A percentile compares a stretch with the other conserved stretches of the same genome.
Conservation (phyloP, 352 stramenopile species). For the Pythium aphanidermatum region DNA sequence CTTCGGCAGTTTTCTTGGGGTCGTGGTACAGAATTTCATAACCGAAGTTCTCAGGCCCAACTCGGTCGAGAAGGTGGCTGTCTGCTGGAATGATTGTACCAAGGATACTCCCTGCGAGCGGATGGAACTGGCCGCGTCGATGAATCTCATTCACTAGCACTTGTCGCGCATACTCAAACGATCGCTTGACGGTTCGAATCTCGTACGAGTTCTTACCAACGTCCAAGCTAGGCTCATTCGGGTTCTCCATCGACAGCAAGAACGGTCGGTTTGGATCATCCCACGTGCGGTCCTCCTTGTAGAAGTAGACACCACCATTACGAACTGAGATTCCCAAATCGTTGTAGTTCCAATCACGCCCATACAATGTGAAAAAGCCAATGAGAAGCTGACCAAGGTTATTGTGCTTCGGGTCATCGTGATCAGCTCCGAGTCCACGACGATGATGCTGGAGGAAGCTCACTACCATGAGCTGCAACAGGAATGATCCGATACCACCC, state of each 20-base stretch:
- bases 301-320: conserved; percentile 91
- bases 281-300: conserved; percentile 80
- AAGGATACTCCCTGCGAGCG: conserved; percentile 60
- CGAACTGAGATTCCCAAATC: conserved; percentile 90
- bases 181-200: conserved; percentile 85
- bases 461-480: conserved; percentile 94
- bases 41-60: conserved; percentile 47
- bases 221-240: conserved; percentile 88
- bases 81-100: conserved; percentile 70
- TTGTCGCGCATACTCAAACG: conserved; percentile 86
- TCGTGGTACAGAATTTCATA: conserved; percentile 71
- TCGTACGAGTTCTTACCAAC: conserved; percentile 92
- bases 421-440: conserved; percentile 35
- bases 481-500: conserved; percentile 91
- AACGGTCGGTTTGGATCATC: conserved; percentile 72
- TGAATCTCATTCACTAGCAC: conserved; percentile 71
- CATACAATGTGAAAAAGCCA: conserved; percentile 95
- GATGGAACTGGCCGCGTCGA: conserved; percentile 56
- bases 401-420: conserved; percentile 66
- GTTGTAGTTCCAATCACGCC: conserved; percentile 91
- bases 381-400: conserved; percentile 92
- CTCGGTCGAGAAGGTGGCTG: conserved; percentile 52
- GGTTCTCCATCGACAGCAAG: conserved; percentile 92
- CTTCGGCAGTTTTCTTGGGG: conserved; percentile 55
- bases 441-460: conserved; percentile 92